Conservation (phyloP, 257 asterid genomes). For the Mentha longifolia region DNA sequence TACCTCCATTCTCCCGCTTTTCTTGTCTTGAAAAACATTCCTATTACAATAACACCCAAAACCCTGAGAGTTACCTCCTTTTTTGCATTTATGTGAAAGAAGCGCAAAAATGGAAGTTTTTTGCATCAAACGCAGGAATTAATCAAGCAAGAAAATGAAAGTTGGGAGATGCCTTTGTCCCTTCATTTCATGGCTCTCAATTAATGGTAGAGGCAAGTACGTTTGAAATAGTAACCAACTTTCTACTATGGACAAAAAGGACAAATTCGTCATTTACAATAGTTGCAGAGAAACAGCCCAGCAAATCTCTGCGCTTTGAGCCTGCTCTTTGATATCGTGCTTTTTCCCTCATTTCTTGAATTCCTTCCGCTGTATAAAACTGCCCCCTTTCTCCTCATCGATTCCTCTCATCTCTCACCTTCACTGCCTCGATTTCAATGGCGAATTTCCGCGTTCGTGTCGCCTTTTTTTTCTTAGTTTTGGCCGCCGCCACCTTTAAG, state of each 20-base stretch:
- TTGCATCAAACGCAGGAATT: background rate
- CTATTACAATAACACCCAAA: background rate
- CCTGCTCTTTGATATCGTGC: background rate
- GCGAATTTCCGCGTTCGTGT: slow-evolving; percentile 23
- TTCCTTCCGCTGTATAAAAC: background rate
- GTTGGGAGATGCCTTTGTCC: background rate
- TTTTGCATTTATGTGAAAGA: background rate
- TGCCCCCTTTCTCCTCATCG: background rate
- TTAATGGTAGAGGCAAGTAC: too few species aligned
- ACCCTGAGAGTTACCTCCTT: background rate
- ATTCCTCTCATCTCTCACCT: background rate
- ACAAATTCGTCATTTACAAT: background rate
- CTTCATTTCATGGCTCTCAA: background rate
- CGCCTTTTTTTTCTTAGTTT: slow-evolving; percentile 10
- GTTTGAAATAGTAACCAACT: background rate
- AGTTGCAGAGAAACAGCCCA: slow-evolving; percentile 12
- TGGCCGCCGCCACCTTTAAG: slow-evolving; percentile 24
- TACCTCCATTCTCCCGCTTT: background rate
- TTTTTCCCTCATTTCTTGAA: background rate
- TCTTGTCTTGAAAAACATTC: background rate
- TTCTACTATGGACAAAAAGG: background rate
- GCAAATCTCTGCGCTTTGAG: background rate
- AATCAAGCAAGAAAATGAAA: background rate
- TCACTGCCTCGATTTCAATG: slow-evolving; percentile 30
- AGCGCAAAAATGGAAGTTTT: background rate